Evolutionary conservation across 106 monocot species (phyloP).

Genomic region (Acorus calamus): DNA sequence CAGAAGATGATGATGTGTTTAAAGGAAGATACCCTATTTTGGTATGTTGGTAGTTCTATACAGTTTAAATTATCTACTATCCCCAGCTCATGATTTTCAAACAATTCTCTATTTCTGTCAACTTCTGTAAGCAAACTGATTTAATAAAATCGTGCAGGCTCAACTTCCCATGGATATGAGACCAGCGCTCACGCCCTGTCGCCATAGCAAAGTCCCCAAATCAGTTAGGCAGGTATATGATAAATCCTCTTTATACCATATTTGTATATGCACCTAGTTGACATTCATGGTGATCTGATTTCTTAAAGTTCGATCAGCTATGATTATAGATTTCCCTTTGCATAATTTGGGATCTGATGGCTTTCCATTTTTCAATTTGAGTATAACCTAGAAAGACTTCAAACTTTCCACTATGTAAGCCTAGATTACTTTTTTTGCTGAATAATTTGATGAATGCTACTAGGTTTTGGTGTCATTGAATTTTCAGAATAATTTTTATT

Average conservation of each 20-base stretch:
- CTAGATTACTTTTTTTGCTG: background rate
- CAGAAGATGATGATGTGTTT: conserved; percentile 27
- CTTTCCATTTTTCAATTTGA: too few relatives aligned
- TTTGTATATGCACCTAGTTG: too few relatives aligned
- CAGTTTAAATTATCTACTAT: too few relatives aligned
- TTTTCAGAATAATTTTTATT: too few relatives aligned
- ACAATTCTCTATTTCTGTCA: background rate
- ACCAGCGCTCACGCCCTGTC: conserved; percentile 35
- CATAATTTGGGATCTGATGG: background rate
- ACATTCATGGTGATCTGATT: too few relatives aligned
- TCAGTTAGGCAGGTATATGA: conserved; percentile 72
- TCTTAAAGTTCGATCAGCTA: too few relatives aligned
- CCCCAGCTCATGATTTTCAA: background rate
- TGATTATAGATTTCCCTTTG: too few relatives aligned
- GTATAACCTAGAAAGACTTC: too few relatives aligned
- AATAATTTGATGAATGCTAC: background rate
- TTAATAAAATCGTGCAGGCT: conserved; percentile 37
- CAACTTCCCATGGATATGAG: conserved; percentile 76
- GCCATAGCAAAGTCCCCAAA: conserved; percentile 56
- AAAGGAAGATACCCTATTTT: conserved; percentile 74
- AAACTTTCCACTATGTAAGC: too few relatives aligned
- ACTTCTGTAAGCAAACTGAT: background rate
- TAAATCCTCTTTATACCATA: background rate
- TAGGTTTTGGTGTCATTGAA: too few relatives aligned
- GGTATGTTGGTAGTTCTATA: conserved; percentile 31